Base-by-base conservation (phyloP, 176 grass and related monocot genomes). In the Musa itinerans region DNA sequence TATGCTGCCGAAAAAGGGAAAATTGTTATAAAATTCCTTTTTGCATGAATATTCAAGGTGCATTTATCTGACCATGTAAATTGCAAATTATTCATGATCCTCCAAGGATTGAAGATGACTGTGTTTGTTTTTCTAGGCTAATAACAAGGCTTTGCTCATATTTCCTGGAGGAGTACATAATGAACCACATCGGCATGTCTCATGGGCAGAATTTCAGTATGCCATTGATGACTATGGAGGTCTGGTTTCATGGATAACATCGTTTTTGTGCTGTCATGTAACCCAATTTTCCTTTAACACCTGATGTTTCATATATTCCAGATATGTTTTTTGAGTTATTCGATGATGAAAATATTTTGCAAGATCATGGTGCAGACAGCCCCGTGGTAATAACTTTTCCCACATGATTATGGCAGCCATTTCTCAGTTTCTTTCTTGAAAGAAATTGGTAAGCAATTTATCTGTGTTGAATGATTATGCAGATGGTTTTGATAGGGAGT, bases 321-420 rank as follows among this genome's bases (percentile, higher is more conserved):
- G 95, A 89, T 73, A 89, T 98, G 54, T 89, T 93, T 73, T 93
- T 98, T 86, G 84, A 91, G 81, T 86, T 98, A 82, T 91, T 89
- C 69, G 83, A 98, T 61, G 73, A 85, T 6, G 84, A 79, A 78
- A 92, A 90, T 82, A 85, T 98, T 66, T 78, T 93, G 86, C 82
- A 85, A 76, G 82, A 98, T 87, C 88, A 29, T 77, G 77, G 74
- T 79, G 84, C 80, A 65, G 82, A 91, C 80, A 91, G 86, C 73
- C 86, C 84, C 67, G 95, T 86, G 86, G 95, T 98, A 83, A 87
- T 76, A 82, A 27, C 65, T 55, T 76, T 71, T 27, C 12, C 6
- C 13, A 56, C 72, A 56, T 56, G n/a, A 74, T 15, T 2, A 10
- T 19, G 3, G 34, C 34, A 4, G 62, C 65, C 57, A 11, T 65